Percentiles rank a stretch among this genome's conserved stretches.
Evolutionary conservation across 768 basidiomycete genomes (phyloP).

Genomic region (Podaxis sp.): DNA sequence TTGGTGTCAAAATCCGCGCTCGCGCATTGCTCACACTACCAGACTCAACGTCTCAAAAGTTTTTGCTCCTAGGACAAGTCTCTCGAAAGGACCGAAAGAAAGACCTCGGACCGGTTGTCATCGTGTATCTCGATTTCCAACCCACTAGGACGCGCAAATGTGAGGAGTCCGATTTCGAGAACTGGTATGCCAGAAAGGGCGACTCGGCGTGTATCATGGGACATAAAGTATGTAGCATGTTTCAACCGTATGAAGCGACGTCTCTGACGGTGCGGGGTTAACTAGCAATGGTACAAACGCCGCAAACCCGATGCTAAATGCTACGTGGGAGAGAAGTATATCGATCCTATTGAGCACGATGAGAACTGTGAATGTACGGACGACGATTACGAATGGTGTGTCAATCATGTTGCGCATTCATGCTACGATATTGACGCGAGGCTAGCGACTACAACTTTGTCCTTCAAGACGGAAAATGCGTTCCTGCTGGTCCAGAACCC

Average conservation of each 20-base stretch:
- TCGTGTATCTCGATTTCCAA: conserved; percentile 84
- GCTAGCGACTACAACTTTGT: conserved; percentile 88
- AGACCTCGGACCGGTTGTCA: conserved; percentile 60
- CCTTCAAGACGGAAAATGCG: conserved; percentile 70
- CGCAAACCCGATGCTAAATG: conserved; percentile 83
- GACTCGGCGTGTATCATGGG: conserved; percentile 89
- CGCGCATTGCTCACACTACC: conserved; percentile 84
- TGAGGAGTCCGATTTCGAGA: conserved; percentile 69
- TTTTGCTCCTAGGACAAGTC: conserved; percentile 82
- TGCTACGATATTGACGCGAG: conserved; percentile 7
- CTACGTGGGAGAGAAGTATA: conserved; percentile 88
- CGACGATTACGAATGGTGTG: conserved; percentile 91
- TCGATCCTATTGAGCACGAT: conserved; percentile 81
- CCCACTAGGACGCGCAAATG: conserved; percentile 71
- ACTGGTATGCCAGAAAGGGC: conserved; percentile 77
- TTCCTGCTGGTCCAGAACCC: conserved; percentile 84
- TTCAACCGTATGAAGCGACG: neutral
- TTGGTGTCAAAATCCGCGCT: conserved; percentile 72
- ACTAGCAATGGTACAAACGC: conserved; percentile 90
- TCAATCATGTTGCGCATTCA: neutral
- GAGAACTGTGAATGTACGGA: conserved; percentile 83
- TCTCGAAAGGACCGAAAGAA: conserved; percentile 54
- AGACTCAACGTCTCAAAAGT: conserved; percentile 96
- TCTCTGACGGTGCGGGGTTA: neutral
- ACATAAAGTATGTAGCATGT: conserved; percentile 61